Evolutionary conservation across 345 rosid species (phyloP).

Genomic region (Bruguiera sexangula): DNA sequence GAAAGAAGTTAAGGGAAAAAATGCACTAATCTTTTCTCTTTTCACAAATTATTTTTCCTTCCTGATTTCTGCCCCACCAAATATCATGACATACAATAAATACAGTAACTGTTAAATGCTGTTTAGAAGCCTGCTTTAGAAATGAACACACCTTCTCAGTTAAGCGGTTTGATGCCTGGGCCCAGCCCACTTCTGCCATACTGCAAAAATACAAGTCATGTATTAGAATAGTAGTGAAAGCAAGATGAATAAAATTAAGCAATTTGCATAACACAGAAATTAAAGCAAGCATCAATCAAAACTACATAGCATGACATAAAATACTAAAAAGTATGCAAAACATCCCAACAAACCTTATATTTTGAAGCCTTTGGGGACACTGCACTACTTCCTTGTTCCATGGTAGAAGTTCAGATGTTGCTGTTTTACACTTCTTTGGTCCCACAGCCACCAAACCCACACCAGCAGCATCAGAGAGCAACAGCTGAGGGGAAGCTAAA

Average conservation of each 20-base stretch:
- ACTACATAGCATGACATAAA: conserved; percentile 1
- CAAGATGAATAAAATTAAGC: neutral
- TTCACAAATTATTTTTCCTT: neutral
- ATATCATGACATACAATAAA: neutral
- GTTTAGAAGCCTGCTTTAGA: conserved; percentile 4
- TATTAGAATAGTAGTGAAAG: conserved; percentile 1
- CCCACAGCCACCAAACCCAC: conserved; percentile 28
- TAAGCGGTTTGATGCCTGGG: conserved; percentile 51
- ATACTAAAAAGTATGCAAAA: neutral
- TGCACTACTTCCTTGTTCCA: conserved; percentile 65
- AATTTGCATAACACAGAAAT: neutral
- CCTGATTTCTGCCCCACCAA: neutral
- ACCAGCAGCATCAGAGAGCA: conserved; percentile 37
- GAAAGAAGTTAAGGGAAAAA: conserved; percentile 1
- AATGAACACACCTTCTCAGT: conserved; percentile 61
- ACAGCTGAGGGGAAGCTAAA: conserved; percentile 32
- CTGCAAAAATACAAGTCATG: conserved; percentile 39
- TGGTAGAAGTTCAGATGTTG: conserved; percentile 47
- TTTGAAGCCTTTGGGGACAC: conserved; percentile 44
- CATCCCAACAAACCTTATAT: conserved; percentile 51
- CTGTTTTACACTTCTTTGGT: conserved; percentile 65
- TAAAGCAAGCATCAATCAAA: neutral
- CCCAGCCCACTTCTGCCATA: conserved; percentile 68
- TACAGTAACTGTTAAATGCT: neutral
- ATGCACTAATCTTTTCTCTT: neutral